Evolutionary conservation across 2,329 filamentous ascomycete genomes (phyloP), one percentile per base, ranked within the genome.

Genomic region (Fonsecaea pugnacius): DNA sequence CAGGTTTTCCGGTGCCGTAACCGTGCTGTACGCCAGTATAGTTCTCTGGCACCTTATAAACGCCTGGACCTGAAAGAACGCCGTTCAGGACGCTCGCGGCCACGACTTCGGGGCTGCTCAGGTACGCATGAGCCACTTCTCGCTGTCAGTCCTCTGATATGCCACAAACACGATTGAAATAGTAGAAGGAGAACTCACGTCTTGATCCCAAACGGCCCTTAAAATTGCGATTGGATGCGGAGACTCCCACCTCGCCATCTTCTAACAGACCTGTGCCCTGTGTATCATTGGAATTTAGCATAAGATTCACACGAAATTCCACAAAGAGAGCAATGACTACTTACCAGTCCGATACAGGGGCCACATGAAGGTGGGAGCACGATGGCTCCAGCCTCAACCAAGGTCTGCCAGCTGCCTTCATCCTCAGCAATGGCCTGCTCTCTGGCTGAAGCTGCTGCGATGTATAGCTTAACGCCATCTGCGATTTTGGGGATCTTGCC

Each of bases 91-190:
- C 94, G 72, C 91, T 96, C 7, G 95, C 93, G 3, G 94, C 94
- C 0, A 98, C 94, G 2, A 96, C 89, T 73, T 97, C 93, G 0
- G 95, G 93, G 69, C 90, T 94, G 5, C 89, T 90, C 0, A 97
- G 87, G 75, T 96, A 97, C 0, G 92, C 91, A 72, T 92, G 88
- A 0, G 92, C 91, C 4, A 91, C 86, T 30, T 30, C 27, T 30
- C 27, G 27, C 27, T 6, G 27, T 30, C 27, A 30, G 27, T 30
- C 27, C 3, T 30, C 27, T 30, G 27, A 6, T 30, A 30, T 30
- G 27, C 27, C 27, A 6, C 27, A 30, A 30, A 30, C 27, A 30
- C 27, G 6, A 30, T 30, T 30, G 27, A 30, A 30, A 30, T 30
- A 30, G 27, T 30, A 2, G 6, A 5, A 30, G 27, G 4, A 30